Conservation (phyloP, 768 basidiomycete species). For the Baorangia bicolor region DNA sequence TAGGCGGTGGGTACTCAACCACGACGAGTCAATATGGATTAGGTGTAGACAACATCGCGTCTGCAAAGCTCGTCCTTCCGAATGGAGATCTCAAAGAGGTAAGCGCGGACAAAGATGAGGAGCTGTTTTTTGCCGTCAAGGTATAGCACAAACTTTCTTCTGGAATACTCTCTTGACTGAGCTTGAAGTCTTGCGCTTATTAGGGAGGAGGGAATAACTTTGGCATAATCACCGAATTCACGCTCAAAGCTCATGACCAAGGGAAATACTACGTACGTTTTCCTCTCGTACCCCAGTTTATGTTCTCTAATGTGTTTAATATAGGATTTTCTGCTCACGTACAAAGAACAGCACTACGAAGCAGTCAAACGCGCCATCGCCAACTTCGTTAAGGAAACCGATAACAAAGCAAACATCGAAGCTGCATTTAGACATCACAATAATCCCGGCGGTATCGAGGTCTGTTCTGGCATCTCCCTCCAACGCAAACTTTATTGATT, state of each 20-base stretch:
- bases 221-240: constrained; percentile 29
- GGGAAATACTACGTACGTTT: constrained; percentile 2
- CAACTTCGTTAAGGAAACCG: neutral
- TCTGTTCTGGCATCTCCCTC: neutral
- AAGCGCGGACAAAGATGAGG: neutral
- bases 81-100: constrained; percentile 21
- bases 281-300: neutral
- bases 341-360: neutral
- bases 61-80: constrained; percentile 30
- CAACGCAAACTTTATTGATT: neutral
- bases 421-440: constrained; percentile 4
- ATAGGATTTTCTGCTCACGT: constrained; percentile 6
- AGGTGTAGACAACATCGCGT: constrained; percentile 33
- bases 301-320: neutral
- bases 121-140: constrained; percentile 3
- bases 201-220: constrained; percentile 30
- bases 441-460: neutral
- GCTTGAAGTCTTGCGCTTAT: neutral
- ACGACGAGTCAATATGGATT: constrained; percentile 36
- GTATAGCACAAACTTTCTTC: neutral
- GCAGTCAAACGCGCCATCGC: constrained; percentile 7
- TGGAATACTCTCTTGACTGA: neutral
- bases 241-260: constrained; percentile 16
- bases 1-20: constrained; percentile 37
- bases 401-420: constrained; percentile 8